Evolutionary conservation across 129 eudicot genomes (phyloP).

Genomic region (Chrysanthemum seticuspe): DNA sequence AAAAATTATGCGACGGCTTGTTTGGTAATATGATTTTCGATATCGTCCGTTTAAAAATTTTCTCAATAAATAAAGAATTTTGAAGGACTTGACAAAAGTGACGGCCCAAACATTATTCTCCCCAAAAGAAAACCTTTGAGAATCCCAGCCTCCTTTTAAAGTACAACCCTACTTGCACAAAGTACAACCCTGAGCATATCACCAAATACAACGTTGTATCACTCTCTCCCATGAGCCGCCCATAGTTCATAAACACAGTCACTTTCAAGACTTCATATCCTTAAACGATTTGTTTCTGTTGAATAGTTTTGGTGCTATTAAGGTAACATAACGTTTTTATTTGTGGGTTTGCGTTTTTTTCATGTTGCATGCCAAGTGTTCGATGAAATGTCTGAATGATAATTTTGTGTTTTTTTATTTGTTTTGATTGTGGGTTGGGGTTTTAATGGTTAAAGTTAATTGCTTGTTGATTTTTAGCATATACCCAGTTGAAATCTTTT

Average conservation of each 20-base stretch:
- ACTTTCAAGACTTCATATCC: not conserved
- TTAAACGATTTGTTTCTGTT: not conserved
- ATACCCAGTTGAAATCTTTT: not conserved
- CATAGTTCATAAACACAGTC: slow-evolving; percentile 6
- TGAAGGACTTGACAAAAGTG: too few species aligned
- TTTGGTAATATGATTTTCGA: too few species aligned
- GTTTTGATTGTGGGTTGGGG: not conserved
- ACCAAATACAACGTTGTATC: slow-evolving; percentile 2
- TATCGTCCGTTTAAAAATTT: too few species aligned
- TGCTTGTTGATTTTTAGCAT: slow-evolving; percentile 15
- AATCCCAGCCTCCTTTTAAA: not conserved
- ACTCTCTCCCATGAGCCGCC: slow-evolving; percentile 23
- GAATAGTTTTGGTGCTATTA: slow-evolving; percentile 14
- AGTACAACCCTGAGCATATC: not conserved
- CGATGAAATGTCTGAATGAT: not conserved
- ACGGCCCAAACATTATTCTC: too few species aligned
- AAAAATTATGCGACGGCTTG: too few species aligned
- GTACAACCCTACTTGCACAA: slow-evolving; percentile 13
- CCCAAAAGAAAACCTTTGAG: too few species aligned
- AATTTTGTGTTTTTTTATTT: slow-evolving; percentile 2
- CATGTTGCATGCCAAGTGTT: slow-evolving; percentile 24
- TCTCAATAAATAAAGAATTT: too few species aligned
- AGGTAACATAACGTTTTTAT: slow-evolving; percentile 4
- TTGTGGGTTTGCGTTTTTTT: not conserved
- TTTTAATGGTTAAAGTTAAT: slow-evolving; percentile 1